phyloP scores from a whole-genome alignment of 2,329 filamentous ascomycete genomes.

The Penicillium sp. region DNA sequence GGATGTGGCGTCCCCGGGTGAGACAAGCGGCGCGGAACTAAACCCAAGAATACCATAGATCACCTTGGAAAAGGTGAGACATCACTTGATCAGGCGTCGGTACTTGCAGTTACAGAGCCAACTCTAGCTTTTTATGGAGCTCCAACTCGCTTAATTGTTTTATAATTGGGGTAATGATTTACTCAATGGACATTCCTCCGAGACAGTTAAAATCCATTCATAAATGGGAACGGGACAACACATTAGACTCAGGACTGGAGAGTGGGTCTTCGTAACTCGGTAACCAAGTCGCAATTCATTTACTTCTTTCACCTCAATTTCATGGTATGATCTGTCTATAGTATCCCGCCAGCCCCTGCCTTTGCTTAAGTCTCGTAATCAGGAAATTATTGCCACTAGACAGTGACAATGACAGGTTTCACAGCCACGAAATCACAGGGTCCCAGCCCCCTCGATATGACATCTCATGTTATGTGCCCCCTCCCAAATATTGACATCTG shows the following conservation, averaged over 20 bases:
- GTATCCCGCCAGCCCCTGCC: not conserved
- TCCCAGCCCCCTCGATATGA: not conserved
- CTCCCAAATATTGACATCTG: not conserved
- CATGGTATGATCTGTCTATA: not conserved
- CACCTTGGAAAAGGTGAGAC: constrained; percentile 8
- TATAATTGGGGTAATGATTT: not conserved
- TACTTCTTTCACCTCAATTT: not conserved
- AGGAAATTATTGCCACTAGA: not conserved
- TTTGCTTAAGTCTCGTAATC: not conserved
- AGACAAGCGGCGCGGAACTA: constrained; percentile 5
- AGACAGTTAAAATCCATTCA: not conserved
- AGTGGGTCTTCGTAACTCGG: not conserved
- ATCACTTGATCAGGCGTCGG: constrained; percentile 1
- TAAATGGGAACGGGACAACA: not conserved
- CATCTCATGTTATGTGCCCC: not conserved
- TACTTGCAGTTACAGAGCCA: not conserved
- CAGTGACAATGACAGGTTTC: not conserved
- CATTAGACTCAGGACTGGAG: not conserved
- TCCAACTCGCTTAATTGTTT: not conserved
- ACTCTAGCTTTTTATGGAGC: not conserved
- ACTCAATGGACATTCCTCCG: not conserved
- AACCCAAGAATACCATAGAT: constrained; percentile 3
- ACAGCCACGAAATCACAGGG: not conserved
- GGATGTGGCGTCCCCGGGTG: constrained; percentile 4
- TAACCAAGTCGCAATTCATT: not conserved